Evolutionary conservation across 2,329 filamentous ascomycete species (phyloP).

Genomic region (Botrytis hyacinthi): DNA sequence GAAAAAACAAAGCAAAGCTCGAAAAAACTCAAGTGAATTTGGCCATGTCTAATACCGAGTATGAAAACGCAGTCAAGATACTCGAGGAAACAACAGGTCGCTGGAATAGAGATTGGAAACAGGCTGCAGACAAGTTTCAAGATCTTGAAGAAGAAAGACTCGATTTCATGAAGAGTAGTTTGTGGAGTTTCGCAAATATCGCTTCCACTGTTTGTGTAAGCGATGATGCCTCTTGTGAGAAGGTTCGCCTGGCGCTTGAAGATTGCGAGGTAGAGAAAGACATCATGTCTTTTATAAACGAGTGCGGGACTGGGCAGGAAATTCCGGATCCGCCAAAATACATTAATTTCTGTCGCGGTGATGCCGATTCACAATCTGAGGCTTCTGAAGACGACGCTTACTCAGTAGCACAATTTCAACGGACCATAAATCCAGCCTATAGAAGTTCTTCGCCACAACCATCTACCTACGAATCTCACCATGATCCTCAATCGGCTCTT

Average conservation of each 20-base stretch:
- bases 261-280: slow-evolving; percentile 97
- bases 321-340: slow-evolving; percentile 97
- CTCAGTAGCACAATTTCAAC: slow-evolving; percentile 91
- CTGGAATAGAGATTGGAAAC: slow-evolving; percentile 99
- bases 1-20: slow-evolving; percentile 97
- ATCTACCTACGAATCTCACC: slow-evolving; percentile 87
- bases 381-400: slow-evolving; percentile 84
- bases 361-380: slow-evolving; percentile 79
- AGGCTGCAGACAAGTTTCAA: slow-evolving; percentile 97
- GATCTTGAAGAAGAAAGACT: slow-evolving; percentile 95
- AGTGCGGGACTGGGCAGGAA: slow-evolving; percentile 88
- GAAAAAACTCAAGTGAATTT: slow-evolving; percentile 98
- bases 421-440: slow-evolving; percentile 93
- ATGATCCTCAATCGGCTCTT: slow-evolving; percentile 76
- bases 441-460: slow-evolving; percentile 94
- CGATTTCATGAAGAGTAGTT: slow-evolving; percentile 94
- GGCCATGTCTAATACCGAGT: slow-evolving; percentile 86
- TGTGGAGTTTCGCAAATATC: slow-evolving; percentile 98
- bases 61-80: slow-evolving; percentile 87
- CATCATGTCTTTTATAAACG: slow-evolving; percentile 83
- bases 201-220: slow-evolving; percentile 96
- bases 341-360: slow-evolving; percentile 96
- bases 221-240: slow-evolving; percentile 94
- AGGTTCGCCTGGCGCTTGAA: slow-evolving; percentile 88
- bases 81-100: slow-evolving; percentile 91